Evolutionary conservation across 352 stramenopile genomes (phyloP), one percentile per base, ranked within the genome.

Genomic region (Globisporangium abappressorium): DNA sequence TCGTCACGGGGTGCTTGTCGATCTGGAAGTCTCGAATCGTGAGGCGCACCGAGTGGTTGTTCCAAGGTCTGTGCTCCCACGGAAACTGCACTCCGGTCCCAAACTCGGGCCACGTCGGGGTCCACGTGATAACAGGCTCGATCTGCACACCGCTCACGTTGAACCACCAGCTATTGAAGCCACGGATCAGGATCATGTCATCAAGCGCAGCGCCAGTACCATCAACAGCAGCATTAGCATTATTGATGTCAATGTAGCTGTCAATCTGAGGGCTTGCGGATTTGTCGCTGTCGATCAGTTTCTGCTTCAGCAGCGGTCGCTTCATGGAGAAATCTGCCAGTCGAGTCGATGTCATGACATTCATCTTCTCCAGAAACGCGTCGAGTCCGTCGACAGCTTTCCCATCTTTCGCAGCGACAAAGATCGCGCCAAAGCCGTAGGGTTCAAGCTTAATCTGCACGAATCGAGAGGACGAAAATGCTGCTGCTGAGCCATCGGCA

Each of bases 61-160:
- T 92, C 76, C 80, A 90, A n/a, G 89, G 87, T 2, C 84, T 81
- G 20, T 77, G 57, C 54, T 96, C 87, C 87, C 89, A 95, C 7
- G 87, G 87, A 59, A 95, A 96, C 66, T 95, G 89, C 55, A 96
- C 87, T 15, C 87, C 89, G 0, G 77, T 80, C 28, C 87, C 87
- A 34, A 82, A 92, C 24, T 85, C 56, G 30, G 64, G 60, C 43
- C 72, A 81, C 20, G 75, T 84, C 1, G 87, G 87, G 0, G 86
- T 95, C 87, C 85, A 94, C 33, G 70, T 69, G 2, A 64, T 60
- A 4, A 93, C 87, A 14, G 87, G 87, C 56, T 95, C 87, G 55
- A 95, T 92, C 67, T 93, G 83, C 53, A 95, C 84, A 38, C 82
- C 84, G 41, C 72, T 85, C 30, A 92, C 85, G 53, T 91, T 92